These are phyloP conservation scores for Skeletonema menzelii DNA, from an alignment of 108 stramenopile species.

Conservation along the genomic window DNA sequence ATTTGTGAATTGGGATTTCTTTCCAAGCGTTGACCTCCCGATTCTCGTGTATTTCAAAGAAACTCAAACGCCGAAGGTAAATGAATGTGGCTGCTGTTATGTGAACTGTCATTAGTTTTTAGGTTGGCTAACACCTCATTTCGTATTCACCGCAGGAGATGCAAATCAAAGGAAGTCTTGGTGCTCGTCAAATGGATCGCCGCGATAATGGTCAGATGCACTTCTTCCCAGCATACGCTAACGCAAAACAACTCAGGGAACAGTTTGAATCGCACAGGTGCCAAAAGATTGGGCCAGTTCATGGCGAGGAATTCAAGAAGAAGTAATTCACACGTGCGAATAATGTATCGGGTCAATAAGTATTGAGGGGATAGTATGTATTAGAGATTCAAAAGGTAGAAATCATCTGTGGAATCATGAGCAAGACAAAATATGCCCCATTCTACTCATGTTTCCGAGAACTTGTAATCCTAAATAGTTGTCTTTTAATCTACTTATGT, in stretches of 20 bases:
- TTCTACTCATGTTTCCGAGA: background rate
- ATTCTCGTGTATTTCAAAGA: slow-evolving; percentile 60
- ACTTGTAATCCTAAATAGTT: background rate
- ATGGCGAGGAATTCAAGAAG: slow-evolving; percentile 45
- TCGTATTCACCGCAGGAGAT: slow-evolving; percentile 12
- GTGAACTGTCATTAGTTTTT: background rate
- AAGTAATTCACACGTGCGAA: background rate
- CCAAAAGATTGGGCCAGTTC: slow-evolving; percentile 41
- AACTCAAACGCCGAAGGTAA: slow-evolving; percentile 47
- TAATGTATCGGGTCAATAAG: background rate
- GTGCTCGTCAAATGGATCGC: slow-evolving; percentile 42
- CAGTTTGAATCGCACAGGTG: slow-evolving; percentile 44
- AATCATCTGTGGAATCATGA: background rate
- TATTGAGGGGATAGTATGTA: background rate
- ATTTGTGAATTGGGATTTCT: slow-evolving; percentile 53
- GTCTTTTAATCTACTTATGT: slow-evolving; percentile 4
- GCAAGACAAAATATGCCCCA: background rate
- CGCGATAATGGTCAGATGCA: slow-evolving; percentile 49
- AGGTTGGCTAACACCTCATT: background rate
- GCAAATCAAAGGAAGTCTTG: slow-evolving; percentile 50
- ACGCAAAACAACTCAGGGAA: slow-evolving; percentile 45
- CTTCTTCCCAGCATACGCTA: slow-evolving; percentile 45
- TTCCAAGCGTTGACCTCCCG: slow-evolving; percentile 42
- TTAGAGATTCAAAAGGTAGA: background rate
- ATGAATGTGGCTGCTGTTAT: background rate